A percentile compares a stretch with the other conserved stretches of the same genome.
These are phyloP conservation scores for Malassezia nana DNA, from an alignment of 1,284 basidiomycete species.

Conservation along the genomic window DNA sequence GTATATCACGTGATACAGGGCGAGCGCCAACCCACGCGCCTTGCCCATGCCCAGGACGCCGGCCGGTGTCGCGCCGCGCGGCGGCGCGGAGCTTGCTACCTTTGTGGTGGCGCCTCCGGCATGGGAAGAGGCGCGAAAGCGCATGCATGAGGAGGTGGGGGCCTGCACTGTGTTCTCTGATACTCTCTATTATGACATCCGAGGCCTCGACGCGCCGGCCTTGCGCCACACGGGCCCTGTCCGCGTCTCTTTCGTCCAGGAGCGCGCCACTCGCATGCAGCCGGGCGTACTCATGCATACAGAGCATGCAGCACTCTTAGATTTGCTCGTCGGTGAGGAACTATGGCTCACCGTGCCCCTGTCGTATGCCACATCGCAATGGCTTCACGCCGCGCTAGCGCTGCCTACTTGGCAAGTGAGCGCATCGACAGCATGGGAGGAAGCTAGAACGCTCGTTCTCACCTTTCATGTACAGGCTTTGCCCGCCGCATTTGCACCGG, in stretches of 20 bases:
- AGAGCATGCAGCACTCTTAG: neutral
- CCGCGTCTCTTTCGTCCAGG: neutral
- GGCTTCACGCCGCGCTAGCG: neutral
- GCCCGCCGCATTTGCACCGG: neutral
- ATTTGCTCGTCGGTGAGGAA: neutral
- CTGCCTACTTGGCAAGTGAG: neutral
- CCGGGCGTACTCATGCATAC: neutral
- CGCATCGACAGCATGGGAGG: neutral
- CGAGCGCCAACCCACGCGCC: neutral
- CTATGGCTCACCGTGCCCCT: neutral
- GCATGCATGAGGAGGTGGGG: neutral
- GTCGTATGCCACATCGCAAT: neutral
- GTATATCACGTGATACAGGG: slow-evolving; percentile 7
- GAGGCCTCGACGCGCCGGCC: neutral
- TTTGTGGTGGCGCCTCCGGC: neutral
- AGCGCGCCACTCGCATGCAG: neutral
- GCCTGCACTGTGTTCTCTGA: neutral
- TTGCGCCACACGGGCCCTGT: neutral
- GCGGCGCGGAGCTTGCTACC: neutral
- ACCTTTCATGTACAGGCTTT: neutral
- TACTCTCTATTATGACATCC: neutral
- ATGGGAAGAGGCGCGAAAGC: neutral
- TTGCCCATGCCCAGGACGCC: neutral
- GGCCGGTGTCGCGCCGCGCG: neutral
- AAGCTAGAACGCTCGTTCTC: neutral